These are phyloP conservation scores for Lentinula lateritia DNA, from an alignment of 768 basidiomycete genomes.

Conservation along the genomic window DNA sequence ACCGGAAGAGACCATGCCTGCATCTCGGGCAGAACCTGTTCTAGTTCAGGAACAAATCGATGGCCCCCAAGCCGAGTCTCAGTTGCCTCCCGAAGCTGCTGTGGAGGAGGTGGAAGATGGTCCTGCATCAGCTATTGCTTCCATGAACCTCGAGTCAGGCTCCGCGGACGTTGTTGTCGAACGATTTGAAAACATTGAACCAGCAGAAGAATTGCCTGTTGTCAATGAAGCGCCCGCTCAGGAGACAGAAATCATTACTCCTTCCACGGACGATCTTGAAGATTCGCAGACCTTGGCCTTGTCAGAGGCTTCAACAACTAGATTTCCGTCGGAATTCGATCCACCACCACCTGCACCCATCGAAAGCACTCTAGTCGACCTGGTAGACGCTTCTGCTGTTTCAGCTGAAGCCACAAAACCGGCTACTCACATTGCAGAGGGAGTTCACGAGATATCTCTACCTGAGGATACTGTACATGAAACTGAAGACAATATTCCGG, in stretches of 20 bases:
- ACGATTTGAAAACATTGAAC: too few relatives aligned
- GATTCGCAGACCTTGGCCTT: not conserved
- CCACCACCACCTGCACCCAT: not conserved
- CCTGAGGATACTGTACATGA: not conserved
- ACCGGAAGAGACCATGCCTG: not conserved
- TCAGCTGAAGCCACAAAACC: not conserved
- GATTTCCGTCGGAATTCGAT: not conserved
- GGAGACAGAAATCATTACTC: not conserved
- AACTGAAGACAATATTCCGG: not conserved
- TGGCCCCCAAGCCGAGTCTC: not conserved
- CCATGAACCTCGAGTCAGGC: not conserved
- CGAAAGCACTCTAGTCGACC: not conserved
- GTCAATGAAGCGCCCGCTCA: not conserved
- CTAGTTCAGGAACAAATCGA: not conserved
- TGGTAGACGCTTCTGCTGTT: not conserved
- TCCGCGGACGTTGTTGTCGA: not conserved
- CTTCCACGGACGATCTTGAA: not conserved
- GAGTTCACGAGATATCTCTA: not conserved
- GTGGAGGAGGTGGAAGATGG: not conserved
- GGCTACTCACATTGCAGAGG: not conserved
- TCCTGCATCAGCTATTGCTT: not conserved
- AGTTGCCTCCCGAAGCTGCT: not conserved
- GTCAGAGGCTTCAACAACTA: not conserved
- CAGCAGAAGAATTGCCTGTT: not conserved
- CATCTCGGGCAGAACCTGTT: not conserved